Evolutionary conservation across 2,329 filamentous ascomycete species (phyloP).

Genomic region (Diaporthe longicolla): DNA sequence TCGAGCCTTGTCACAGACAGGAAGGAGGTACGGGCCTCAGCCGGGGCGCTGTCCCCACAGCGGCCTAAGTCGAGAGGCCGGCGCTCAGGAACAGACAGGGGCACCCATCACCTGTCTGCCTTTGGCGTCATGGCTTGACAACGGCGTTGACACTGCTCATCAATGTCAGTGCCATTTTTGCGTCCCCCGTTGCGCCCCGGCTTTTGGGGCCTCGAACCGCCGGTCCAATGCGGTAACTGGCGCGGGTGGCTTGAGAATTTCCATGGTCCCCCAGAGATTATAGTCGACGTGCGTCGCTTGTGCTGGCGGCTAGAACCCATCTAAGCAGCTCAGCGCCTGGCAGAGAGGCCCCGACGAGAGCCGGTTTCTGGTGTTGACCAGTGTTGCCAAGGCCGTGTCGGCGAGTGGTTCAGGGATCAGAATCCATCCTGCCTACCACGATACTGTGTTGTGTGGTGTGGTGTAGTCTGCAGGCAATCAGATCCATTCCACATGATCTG

Average conservation of each 20-base stretch:
- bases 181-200: constrained; percentile 33
- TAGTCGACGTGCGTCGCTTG: neutral
- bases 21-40: constrained; percentile 33
- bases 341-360: constrained; percentile 4
- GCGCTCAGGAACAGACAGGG: constrained; percentile 23
- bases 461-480: constrained; percentile 17
- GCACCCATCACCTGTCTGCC: constrained; percentile 21
- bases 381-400: constrained; percentile 17
- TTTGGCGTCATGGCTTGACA: constrained; percentile 36
- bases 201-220: constrained; percentile 7
- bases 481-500: constrained; percentile 26
- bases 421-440: constrained; percentile 22
- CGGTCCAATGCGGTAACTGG: constrained; percentile 9
- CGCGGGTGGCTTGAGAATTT: constrained; percentile 22
- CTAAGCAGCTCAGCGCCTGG: constrained; percentile 5
- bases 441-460: neutral
- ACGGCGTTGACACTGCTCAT: constrained; percentile 33
- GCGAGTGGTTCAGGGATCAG: constrained; percentile 10
- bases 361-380: neutral
- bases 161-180: constrained; percentile 17
- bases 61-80: constrained; percentile 28
- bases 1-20: constrained; percentile 40
- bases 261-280: constrained; percentile 1
- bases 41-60: constrained; percentile 35
- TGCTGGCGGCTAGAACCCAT: constrained; percentile 9